phyloP scores from a whole-genome alignment of 371 early-diverging fungal genomes.

The Lichtheimia hyalospora region DNA sequence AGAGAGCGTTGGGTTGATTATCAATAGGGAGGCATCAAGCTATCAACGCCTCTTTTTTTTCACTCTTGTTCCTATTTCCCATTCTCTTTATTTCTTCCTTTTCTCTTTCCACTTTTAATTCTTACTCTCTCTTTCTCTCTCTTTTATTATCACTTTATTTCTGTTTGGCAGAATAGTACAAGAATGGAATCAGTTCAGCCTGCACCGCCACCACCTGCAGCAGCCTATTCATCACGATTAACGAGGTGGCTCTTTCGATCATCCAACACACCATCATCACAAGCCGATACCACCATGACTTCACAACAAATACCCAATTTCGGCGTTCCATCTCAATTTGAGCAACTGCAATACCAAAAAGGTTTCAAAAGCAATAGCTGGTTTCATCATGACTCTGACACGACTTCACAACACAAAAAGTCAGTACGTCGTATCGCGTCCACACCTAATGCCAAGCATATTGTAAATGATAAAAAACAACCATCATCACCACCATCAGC shows the following conservation, averaged over 20 bases:
- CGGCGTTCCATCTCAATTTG: conserved; percentile 14
- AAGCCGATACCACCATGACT: not conserved
- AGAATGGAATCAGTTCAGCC: conserved; percentile 6
- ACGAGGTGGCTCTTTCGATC: conserved; percentile 7
- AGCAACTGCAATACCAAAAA: conserved; percentile 15
- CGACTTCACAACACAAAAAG: conserved; percentile 7
- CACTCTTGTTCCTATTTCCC: conserved; percentile 1
- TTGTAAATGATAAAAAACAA: conserved; percentile 14
- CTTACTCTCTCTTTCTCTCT: conserved; percentile 5
- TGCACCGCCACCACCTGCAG: conserved; percentile 9
- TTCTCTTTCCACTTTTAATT: conserved; percentile 1
- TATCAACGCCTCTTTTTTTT: conserved; percentile 4
- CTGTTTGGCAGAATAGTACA: not conserved
- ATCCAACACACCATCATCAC: not conserved
- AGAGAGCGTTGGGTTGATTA: conserved; percentile 4
- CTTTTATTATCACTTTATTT: conserved; percentile 1
- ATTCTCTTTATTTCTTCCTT: not conserved
- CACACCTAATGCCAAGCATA: conserved; percentile 33
- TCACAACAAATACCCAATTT: conserved; percentile 1
- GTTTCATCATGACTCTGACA: conserved; percentile 7
- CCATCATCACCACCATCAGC: not conserved
- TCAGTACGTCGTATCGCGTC: conserved; percentile 41
- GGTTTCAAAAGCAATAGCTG: conserved; percentile 21
- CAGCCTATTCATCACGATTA: conserved; percentile 7
- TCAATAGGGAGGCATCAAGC: conserved; percentile 9